Conservation (phyloP, 2,329 filamentous ascomycete genomes). For the Alternaria incomplexa region DNA sequence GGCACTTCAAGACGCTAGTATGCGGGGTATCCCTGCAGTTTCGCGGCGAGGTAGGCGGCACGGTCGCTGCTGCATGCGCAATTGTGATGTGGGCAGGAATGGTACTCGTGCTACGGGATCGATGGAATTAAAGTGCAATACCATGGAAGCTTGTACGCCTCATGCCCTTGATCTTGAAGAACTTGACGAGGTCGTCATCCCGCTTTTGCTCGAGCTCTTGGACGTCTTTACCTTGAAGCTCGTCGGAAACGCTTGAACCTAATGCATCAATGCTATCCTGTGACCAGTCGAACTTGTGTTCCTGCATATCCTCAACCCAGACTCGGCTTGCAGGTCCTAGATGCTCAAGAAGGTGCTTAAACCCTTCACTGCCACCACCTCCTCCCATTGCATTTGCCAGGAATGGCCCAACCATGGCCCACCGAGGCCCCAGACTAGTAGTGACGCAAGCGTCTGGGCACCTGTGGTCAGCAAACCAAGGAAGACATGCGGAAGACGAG, state of each 20-base stretch:
- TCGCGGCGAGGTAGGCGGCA: not conserved
- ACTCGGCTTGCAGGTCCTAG: not conserved
- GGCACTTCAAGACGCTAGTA: not conserved
- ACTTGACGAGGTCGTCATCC: not conserved
- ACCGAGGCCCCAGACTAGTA: not conserved
- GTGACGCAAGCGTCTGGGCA: not conserved
- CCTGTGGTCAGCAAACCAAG: not conserved
- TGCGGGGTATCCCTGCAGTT: no score
- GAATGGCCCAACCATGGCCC: not conserved
- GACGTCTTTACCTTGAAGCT: not conserved
- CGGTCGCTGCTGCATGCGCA: no score
- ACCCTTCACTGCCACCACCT: not conserved
- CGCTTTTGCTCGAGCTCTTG: not conserved
- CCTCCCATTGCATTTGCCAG: not conserved
- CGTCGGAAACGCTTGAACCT: not conserved
- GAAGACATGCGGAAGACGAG: not conserved
- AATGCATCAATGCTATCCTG: not conserved
- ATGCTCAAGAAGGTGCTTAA: not conserved
- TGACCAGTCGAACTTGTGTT: not conserved
- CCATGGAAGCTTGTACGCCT: not conserved
- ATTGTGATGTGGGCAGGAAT: not conserved
- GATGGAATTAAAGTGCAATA: not conserved
- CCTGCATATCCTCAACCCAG: not conserved
- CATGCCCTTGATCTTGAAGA: not conserved
- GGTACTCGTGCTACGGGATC: not conserved